A percentile compares a stretch with the other conserved stretches of the same genome.
Evolutionary conservation across 805 yeast species (phyloP).

Genomic region (Brettanomyces sp.): DNA sequence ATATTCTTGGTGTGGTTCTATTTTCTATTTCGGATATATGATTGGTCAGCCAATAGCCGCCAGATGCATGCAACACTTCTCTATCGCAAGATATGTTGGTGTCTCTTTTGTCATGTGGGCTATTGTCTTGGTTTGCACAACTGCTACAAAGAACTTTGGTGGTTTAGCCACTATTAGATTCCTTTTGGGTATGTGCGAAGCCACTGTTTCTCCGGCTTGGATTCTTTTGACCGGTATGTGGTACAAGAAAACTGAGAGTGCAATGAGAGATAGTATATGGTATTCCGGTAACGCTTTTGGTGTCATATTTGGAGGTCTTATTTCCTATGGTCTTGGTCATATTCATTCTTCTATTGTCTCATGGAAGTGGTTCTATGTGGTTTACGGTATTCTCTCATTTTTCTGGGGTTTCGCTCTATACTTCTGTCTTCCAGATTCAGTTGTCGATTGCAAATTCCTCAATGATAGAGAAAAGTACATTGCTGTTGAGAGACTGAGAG

Average conservation of each 20-base stretch:
- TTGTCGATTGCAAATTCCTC: conserved; percentile 34
- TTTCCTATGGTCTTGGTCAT: conserved; percentile 44
- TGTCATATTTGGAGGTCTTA: conserved; percentile 35
- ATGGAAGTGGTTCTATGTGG: conserved; percentile 53
- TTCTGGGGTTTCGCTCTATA: conserved; percentile 10
- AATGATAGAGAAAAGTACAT: conserved; percentile 30
- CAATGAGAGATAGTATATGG: conserved; percentile 26
- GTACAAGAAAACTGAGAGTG: conserved; percentile 41
- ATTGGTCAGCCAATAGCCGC: conserved; percentile 46
- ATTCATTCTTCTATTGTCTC: conserved; percentile 31
- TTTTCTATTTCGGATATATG: conserved; percentile 30
- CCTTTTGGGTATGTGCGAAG: conserved; percentile 42
- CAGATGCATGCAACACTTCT: conserved; percentile 42
- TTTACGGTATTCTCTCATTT: conserved; percentile 49
- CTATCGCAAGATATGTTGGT: conserved; percentile 42
- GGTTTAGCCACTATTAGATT: conserved; percentile 39
- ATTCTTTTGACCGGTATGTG: conserved; percentile 47
- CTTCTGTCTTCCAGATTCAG: conserved; percentile 31
- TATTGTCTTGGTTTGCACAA: conserved; percentile 40
- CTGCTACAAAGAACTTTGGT: conserved; percentile 29
- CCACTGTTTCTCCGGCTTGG: conserved; percentile 48
- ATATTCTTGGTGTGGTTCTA: conserved; percentile 25
- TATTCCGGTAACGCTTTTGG: conserved; percentile 35
- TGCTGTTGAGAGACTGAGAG: conserved; percentile 42
- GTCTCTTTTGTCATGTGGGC: conserved; percentile 55